Base-by-base conservation (phyloP, 2,329 filamentous ascomycete species). In the Herpotrichia juniperi region DNA sequence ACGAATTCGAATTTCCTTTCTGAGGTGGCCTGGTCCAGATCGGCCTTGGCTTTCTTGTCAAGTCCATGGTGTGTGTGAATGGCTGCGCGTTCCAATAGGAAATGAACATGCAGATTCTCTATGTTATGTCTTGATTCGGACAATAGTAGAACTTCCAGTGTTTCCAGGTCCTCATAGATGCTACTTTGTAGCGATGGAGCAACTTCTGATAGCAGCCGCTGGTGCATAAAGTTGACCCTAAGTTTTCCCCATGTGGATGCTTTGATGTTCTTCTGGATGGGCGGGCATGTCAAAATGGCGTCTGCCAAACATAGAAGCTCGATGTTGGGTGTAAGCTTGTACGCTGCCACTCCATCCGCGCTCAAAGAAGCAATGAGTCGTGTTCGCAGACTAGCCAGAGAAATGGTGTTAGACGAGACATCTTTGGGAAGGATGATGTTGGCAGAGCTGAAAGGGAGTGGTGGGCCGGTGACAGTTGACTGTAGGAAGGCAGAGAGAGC, bases 391-490 rank as follows among this genome's bases (percentile, higher is more conserved):
- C 71, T 67, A 37, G 74, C 73, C 1, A 82, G 60, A 3, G 62
- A 55, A 16, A 65, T 51, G 2, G 58, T 37, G 50, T 74, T 65
- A 2, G 57, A 58, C 56, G 76, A 78, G 3, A 80, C 69, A 24
- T 76, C 73, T n/a, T 76, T 62, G 1, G 82, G 80, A 3, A 88
- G 64, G 5, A 87, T 57, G 1, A 76, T 57, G 11, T 80, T 74
- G 3, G 80, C 75, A 2, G 82, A 74, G 21, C 74, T 74, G 66
- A 86, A 87, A 0, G 79, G 76, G n/a, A 96, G 78, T 0, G 91
- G 87, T 1, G 93, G 93, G 0, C 93, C 93, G 3, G 93, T 96
- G 48, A 96, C 89, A 68, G 91, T 96, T 1, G 86, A 86, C 71
- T 97, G 93, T 14, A 96, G 74, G 69, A 96, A 97, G 10, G 87